Conservation (phyloP, 306 rosid species). For the Prunus dulcis region DNA sequence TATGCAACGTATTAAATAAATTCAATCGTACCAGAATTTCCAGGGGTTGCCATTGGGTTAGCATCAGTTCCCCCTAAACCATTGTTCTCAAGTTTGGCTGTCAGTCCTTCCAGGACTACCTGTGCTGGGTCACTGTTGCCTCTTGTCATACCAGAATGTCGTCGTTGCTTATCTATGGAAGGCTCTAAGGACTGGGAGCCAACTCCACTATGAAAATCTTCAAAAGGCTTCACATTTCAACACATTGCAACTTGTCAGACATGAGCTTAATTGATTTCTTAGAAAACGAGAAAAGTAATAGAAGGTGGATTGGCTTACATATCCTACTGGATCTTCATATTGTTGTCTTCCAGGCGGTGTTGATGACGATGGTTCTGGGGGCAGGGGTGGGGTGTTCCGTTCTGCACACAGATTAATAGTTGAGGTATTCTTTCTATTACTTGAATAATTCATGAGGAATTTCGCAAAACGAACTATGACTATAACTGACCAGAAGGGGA, state of each 20-base stretch:
- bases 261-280: conserved; percentile 11
- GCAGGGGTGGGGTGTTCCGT: conserved; percentile 38
- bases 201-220: conserved; percentile 46
- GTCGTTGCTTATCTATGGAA: conserved; percentile 39
- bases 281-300: conserved; percentile 14
- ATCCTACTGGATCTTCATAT: conserved; percentile 35
- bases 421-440: conserved; percentile 14
- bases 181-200: conserved; percentile 33
- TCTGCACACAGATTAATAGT: conserved; percentile 35
- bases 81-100: conserved; percentile 34
- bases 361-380: conserved; percentile 55
- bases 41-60: conserved; percentile 40
- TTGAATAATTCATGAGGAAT: neutral
- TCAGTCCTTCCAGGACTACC: conserved; percentile 33
- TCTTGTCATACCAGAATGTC: neutral
- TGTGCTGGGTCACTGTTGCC: conserved; percentile 25
- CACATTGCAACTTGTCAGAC: conserved; percentile 18
- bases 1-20: conserved; percentile 8
- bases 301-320: conserved; percentile 38
- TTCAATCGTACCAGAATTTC: conserved; percentile 52
- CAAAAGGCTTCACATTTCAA: conserved; percentile 47
- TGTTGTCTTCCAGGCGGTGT: conserved; percentile 38
- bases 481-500: conserved; percentile 66
- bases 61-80: conserved; percentile 29
- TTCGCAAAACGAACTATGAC: neutral